Percentiles rank a stretch among this genome's conserved stretches.
phyloP scores from a whole-genome alignment of 805 yeast genomes.

The Alloascoidea africana region DNA sequence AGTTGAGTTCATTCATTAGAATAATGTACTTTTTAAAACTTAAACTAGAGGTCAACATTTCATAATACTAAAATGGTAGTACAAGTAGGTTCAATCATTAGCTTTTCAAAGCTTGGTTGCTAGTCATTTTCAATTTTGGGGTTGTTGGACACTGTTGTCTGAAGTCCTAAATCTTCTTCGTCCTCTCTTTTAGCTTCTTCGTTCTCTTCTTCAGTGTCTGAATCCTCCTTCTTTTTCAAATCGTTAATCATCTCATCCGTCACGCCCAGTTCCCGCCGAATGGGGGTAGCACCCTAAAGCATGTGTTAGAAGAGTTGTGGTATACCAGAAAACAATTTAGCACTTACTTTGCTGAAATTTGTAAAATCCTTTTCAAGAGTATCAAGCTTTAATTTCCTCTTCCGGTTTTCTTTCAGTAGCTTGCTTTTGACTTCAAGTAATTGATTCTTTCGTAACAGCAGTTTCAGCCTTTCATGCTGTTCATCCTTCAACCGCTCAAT shows the following conservation, averaged over 20 bases:
- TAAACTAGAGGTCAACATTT: too few relatives aligned
- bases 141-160: too few relatives aligned
- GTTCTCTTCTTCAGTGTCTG: background rate
- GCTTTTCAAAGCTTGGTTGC: too few relatives aligned
- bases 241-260: background rate
- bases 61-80: too few relatives aligned
- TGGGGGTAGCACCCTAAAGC: background rate
- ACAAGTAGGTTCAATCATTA: too few relatives aligned
- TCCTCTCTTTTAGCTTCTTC: background rate
- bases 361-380: conserved; percentile 1
- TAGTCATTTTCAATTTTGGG: too few relatives aligned
- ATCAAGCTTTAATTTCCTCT: background rate
- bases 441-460: background rate
- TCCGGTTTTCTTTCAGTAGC: background rate
- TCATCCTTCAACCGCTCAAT: background rate
- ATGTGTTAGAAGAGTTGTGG: background rate
- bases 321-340: background rate
- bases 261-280: background rate
- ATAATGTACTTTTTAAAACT: too few relatives aligned
- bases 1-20: too few relatives aligned
- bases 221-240: background rate
- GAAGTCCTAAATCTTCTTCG: too few relatives aligned
- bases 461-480: background rate
- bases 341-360: background rate
- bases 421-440: background rate